Evolutionary conservation across 2,329 filamentous ascomycete species (phyloP).

Genomic region (Canariomyces notabilis): DNA sequence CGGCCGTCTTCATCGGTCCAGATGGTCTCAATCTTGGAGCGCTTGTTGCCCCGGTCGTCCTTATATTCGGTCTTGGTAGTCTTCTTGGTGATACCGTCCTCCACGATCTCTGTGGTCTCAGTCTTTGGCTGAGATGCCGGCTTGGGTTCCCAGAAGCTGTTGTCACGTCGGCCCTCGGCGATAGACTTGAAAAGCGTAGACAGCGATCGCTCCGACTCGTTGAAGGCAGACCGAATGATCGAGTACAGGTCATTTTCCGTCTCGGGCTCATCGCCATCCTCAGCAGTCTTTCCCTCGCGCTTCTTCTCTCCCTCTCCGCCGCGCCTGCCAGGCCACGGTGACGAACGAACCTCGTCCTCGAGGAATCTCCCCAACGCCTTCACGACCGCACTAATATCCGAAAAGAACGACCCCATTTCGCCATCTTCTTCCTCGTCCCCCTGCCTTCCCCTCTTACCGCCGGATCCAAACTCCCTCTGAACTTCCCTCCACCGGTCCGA

Average conservation of each 20-base stretch:
- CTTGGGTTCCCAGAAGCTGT: not conserved
- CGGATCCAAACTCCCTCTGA: conserved; percentile 1
- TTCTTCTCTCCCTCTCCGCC: not conserved
- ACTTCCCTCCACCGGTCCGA: not conserved
- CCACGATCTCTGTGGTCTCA: conserved; percentile 11
- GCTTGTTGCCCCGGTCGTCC: conserved; percentile 40
- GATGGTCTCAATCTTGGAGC: conserved; percentile 38
- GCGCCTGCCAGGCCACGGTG: not conserved
- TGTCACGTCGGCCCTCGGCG: conserved; percentile 16
- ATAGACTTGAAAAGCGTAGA: conserved; percentile 37
- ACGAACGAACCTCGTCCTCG: conserved; percentile 12
- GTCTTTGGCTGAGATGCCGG: conserved; percentile 9
- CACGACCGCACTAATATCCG: conserved; percentile 5
- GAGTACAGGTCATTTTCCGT: conserved; percentile 41
- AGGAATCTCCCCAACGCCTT: conserved; percentile 11
- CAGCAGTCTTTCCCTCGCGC: not conserved
- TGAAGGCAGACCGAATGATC: conserved; percentile 34
- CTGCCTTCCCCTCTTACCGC: not conserved
- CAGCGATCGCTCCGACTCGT: conserved; percentile 36
- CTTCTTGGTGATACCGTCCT: conserved; percentile 29
- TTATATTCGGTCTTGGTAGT: conserved; percentile 38
- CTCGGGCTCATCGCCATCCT: conserved; percentile 24
- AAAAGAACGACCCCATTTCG: not conserved
- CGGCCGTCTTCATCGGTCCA: conserved; percentile 39
- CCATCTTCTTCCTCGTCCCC: not conserved